Percentiles rank a stretch among this genome's conserved stretches.
Evolutionary conservation across 163 green algal species (phyloP).

Genomic region (Volvox carteri): DNA sequence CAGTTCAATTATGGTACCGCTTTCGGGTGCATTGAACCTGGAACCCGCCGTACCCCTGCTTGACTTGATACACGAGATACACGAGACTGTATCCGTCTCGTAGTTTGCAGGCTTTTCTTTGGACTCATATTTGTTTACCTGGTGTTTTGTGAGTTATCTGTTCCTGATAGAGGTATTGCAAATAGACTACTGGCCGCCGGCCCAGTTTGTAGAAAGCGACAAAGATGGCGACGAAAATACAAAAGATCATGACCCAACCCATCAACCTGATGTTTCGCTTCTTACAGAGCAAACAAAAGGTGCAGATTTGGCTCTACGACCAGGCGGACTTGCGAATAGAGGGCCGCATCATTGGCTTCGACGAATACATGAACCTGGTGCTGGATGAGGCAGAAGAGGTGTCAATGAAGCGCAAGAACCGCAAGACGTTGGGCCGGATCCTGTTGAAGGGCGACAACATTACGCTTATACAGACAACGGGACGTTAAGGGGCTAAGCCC

Average conservation of each 20-base stretch:
- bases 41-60: neutral
- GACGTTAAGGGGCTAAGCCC: constrained; percentile 18
- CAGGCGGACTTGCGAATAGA: constrained; percentile 95
- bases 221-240: constrained; percentile 80
- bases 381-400: constrained; percentile 98
- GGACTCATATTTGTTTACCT: too few relatives aligned
- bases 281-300: constrained; percentile 94
- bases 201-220: neutral
- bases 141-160: too few relatives aligned
- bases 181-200: too few relatives aligned
- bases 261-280: constrained; percentile 98
- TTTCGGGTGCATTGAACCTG: constrained; percentile 8
- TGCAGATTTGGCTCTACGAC: constrained; percentile 98
- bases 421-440: constrained; percentile 94
- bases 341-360: constrained; percentile 97
- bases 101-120: neutral
- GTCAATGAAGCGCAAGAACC: constrained; percentile 93
- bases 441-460: constrained; percentile 99
- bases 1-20: too few relatives aligned
- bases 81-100: too few relatives aligned
- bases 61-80: too few relatives aligned
- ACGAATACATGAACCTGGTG: constrained; percentile 99
- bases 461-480: constrained; percentile 94
- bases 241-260: constrained; percentile 88
- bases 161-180: too few relatives aligned